These are phyloP conservation scores for Dactylellina sp. DNA, from an alignment of 2,329 filamentous ascomycete genomes.

Conservation along the genomic window DNA sequence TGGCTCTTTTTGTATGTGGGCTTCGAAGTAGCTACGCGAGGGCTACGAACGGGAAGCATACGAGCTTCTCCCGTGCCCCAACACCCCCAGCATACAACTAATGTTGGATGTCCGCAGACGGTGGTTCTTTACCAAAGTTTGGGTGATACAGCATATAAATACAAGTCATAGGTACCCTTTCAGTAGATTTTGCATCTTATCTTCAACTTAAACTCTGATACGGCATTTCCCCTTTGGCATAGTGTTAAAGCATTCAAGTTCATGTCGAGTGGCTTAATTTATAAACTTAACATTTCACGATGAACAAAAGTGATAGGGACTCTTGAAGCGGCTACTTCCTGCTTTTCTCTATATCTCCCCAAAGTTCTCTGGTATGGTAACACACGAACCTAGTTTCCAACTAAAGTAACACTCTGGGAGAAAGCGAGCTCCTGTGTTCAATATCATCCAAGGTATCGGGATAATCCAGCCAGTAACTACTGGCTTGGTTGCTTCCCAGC, in stretches of 20 bases:
- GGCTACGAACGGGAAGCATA: not conserved
- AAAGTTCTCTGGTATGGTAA: no score
- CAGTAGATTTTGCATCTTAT: not conserved
- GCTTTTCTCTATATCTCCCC: no score
- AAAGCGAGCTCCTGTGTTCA: not conserved
- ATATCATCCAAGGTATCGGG: slow-evolving; percentile 7
- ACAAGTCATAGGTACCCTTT: not conserved
- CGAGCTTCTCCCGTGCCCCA: not conserved
- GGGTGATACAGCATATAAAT: slow-evolving; percentile 19
- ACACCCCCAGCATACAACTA: not conserved
- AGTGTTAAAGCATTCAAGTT: not conserved
- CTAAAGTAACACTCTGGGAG: not conserved
- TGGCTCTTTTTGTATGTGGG: not conserved
- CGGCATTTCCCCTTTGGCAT: not conserved
- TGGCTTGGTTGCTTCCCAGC: slow-evolving; percentile 24
- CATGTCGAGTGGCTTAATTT: no score
- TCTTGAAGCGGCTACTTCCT: no score
- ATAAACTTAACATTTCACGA: no score
- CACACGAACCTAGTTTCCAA: no score
- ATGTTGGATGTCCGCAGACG: not conserved
- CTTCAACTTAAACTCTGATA: not conserved
- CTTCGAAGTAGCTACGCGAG: slow-evolving; percentile 3
- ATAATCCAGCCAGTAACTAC: slow-evolving; percentile 18
- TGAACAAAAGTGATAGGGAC: no score
- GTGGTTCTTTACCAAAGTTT: not conserved